Evolutionary conservation across 106 monocot species (phyloP), one percentile per base, ranked within the genome.

Genomic region (Dendrobium catenatum): DNA sequence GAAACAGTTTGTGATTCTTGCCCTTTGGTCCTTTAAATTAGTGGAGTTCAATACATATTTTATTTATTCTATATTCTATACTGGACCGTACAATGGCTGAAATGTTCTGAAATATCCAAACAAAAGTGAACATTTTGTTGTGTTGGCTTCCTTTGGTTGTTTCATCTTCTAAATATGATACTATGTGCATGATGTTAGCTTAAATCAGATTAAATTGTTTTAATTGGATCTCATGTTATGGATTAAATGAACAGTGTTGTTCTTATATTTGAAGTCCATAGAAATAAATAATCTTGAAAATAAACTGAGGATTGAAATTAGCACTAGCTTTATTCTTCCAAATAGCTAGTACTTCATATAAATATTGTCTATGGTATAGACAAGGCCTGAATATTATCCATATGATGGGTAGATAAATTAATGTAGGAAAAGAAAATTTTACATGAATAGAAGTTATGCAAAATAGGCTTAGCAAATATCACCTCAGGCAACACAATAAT

Each of bases 61-160:
- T 61, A 61, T 61, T 61, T 61, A 61, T n/a, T 61, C 61, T 61
- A 61, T 61, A 61, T n/a, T 61, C 61, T 61, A 61, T 61, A n/a
- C 22, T n/a, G n/a, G 6, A 24, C 22, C 5, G 61, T 61, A n/a
- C 61, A 61, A 61, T 22, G 61, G 22, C 61, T 61, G 19, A 22
- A 10, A 61, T 58, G 19, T 18, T 61, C 22, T n/a, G 61, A 61
- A 61, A 61, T 61, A 22, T 8, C 22, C 61, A 61, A n/a, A 10
- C 22, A 61, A 22, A 61, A 61, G 61, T 24, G 6, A 61, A 22
- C 22, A 3, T 24, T 19, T 61, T 61, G 6, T 1, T 61, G 61
- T 61, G n/a, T 22, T 61, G 4, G 19, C 9, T 16, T 13, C 15
- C 15, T 54, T 56, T 56, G 55, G 3, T 17, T 56, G 1, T 56